phyloP scores from a whole-genome alignment of 306 rosid species.

The Sophora flavescens region DNA sequence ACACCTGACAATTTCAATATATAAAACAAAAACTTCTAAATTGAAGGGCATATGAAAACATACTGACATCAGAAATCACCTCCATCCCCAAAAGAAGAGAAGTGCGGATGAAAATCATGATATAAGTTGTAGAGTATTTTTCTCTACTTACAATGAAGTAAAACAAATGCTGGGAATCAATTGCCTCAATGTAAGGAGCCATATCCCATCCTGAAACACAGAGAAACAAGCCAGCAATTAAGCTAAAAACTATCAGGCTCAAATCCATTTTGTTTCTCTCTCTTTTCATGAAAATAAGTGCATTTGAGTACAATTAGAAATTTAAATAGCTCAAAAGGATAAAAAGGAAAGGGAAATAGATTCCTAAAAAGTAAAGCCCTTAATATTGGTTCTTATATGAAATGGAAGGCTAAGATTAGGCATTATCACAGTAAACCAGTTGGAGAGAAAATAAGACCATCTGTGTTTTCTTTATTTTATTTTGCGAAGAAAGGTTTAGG shows the following conservation, averaged over 20 bases:
- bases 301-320: constrained; percentile 13
- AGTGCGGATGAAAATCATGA: constrained; percentile 7
- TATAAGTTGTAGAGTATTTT: constrained; percentile 26
- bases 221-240: constrained; percentile 34
- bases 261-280: constrained; percentile 14
- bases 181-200: constrained; percentile 98
- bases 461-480: not conserved
- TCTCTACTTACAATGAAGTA: constrained; percentile 68
- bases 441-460: not conserved
- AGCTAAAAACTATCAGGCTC: constrained; percentile 13
- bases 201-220: constrained; percentile 93
- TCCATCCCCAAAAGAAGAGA: constrained; percentile 6
- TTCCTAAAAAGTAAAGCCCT: constrained; percentile 11
- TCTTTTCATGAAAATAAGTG: not conserved
- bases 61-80: constrained; percentile 26
- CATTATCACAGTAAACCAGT: not conserved
- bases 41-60: not conserved
- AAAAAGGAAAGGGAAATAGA: not conserved
- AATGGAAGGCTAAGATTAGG: constrained; percentile 14
- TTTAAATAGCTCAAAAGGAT: constrained; percentile 33
- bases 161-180: constrained; percentile 75
- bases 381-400: constrained; percentile 7
- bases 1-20: not conserved
- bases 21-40: not conserved
- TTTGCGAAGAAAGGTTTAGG: constrained; percentile 5